Evolutionary conservation across 2,329 filamentous ascomycete species (phyloP), one percentile per base, ranked within the genome.

Genomic region (Aureobasidium sp.): DNA sequence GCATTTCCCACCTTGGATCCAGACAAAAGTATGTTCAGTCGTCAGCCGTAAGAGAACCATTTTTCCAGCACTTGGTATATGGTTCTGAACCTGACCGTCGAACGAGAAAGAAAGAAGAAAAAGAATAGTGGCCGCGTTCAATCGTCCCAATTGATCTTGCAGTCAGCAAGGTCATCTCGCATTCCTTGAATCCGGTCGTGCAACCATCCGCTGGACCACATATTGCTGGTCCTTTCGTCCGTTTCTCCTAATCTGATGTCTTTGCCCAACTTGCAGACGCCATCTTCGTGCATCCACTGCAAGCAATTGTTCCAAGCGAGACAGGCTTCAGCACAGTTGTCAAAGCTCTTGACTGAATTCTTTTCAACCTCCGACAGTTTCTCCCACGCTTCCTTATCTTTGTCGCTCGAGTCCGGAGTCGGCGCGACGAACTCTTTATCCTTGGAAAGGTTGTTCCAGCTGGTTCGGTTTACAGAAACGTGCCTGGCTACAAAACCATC

Each of bases 271-370:
- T 72, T 66, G 63, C 72, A 74, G 26, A 70, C 64, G 4, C 71
- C 42, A 5, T 70, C 68, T 53, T 66, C 65, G 48, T 65, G 72
- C 71, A 72, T 72, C 70, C 71, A 74, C 64, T 73, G 71, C n/a
- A 73, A 63, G 44, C 72, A 74, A 8, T 68, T 62, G 1, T 65
- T 61, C n/a, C 67, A 63, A 10, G 62, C 58, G 29, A 66, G 61
- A 55, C 72, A 73, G 4, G 70, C 72, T 37, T 64, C 65, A n/a
- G 68, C 70, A 56, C 72, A 74, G 0, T 63, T 64, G 10, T 70
- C 70, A 32, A 67, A 63, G 5, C 65, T 68, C 39, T 70, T 62
- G 20, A 69, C 64, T 1, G 69, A 67, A 4, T 63, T 56, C 62
- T 70, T 64, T 62, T 74, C 69, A 36, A 62, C 66, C 5, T 67